Base-by-base conservation (phyloP, 805 yeast genomes). In the Lipomyces sp. region DNA sequence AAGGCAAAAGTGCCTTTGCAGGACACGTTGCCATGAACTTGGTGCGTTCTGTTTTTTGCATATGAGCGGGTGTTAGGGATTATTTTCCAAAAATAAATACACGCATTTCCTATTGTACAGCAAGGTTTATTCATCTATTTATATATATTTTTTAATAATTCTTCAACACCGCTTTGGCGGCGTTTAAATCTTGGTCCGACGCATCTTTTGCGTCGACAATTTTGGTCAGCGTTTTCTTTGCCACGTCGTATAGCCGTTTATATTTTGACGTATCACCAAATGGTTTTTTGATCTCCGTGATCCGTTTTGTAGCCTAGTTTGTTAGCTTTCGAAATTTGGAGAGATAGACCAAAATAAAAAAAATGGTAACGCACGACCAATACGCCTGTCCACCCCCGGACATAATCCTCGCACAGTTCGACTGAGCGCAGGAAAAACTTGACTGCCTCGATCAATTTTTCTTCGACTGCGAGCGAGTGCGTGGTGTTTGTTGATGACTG, bases 351-450 rank as follows among this genome's bases (percentile, higher is more conserved):
- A 34, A 15, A 10, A 3, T n/a, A 13, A n/a, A 30, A 32, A 4
- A 8, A 15, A 8, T 18, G 8, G 15, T 15, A 62, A 62, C 69
- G 3, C 54, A 63, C 75, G 10, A 82, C 72, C 53, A 80, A 81
- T 1, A 90, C 77, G 0, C 94, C 93, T 42, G 84, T 76, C 97
- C 97, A 93, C 15, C 91, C 89, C 70, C 91, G 83, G 29, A 84
- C 77, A 75, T 85, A 89, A 39, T 81, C 80, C 56, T 88, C 89
- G 73, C 91, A 87, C 50, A 93, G 80, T 76, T 95, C 98, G 4
- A 92, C 87, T 7, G 92, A 79, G 70, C 96, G 84, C 62, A 88
- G 78, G 70, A 85, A 89, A 73, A 86, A 83, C 71, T 87, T 80
- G 30, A 75, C 63, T 0, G 81, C 74, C 35, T 70, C 76, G 5